These are phyloP conservation scores for Takashimella tepidaria DNA, from an alignment of 1,284 basidiomycete species.

Conservation along the genomic window DNA sequence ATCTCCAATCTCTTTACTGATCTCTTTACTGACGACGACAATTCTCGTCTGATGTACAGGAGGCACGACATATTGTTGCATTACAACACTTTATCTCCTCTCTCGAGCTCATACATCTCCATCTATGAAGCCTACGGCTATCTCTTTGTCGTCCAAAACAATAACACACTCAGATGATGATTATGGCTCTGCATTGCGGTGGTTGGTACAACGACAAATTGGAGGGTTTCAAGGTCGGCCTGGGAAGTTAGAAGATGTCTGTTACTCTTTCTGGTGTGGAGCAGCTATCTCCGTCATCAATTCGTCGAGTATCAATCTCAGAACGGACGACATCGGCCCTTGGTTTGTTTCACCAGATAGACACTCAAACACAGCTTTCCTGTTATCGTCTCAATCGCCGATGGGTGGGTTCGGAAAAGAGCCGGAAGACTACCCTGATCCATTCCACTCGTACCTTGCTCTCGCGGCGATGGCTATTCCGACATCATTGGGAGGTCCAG, in stretches of 20 bases:
- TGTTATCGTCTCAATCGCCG: constrained; percentile 70
- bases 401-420: constrained; percentile 80
- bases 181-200: constrained; percentile 53
- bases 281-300: constrained; percentile 71
- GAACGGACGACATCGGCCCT: not conserved
- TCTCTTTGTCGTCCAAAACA: no score
- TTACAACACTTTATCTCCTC: constrained; percentile 67
- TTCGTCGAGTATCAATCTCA: constrained; percentile 16
- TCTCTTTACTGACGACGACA: no score
- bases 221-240: constrained; percentile 84
- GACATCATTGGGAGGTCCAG: constrained; percentile 50
- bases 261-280: constrained; percentile 92
- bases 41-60: no score
- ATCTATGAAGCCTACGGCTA: not conserved
- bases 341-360: not conserved
- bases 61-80: constrained; percentile 86
- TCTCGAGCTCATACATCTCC: not conserved
- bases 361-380: constrained; percentile 56
- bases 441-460: constrained; percentile 84
- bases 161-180: not conserved
- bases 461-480: constrained; percentile 71
- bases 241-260: constrained; percentile 79
- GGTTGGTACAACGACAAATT: constrained; percentile 69
- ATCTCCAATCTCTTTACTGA: no score
- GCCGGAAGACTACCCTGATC: constrained; percentile 75